Evolutionary conservation across 208 protist genomes (phyloP), one percentile per base, ranked within the genome.

Genomic region (Novymonas esmeraldas): DNA sequence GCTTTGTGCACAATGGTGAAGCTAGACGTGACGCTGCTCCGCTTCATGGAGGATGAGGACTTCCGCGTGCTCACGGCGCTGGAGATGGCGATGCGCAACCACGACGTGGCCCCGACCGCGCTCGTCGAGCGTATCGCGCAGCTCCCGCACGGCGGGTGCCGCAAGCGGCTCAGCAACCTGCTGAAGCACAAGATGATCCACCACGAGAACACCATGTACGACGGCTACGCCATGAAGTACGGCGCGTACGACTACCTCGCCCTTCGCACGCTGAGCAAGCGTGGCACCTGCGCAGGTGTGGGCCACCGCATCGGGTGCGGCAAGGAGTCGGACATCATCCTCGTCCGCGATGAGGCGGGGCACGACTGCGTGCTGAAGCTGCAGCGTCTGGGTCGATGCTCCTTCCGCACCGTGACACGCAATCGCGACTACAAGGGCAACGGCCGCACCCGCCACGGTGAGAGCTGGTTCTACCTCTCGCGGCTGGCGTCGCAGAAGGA

Each of bases 21-120:
- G 67, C 58, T 97, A 3, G 88, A 97, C 62, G 81, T 93, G 13
- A 82, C 83, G n/a, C 79, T 95, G 39, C 78, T 98, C 33, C 79
- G 89, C 39, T 98, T 95, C 64, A 68, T 98, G 52, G 85, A 94
- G 42, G 78, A 90, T 41, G 94, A 97, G 68, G 94, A 98, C 68
- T 98, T 95, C 58, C 89, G 92, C 49, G 91, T 95, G 2, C 74
- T 98, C 18, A 92, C 83, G 20, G 87, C 93, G n/a, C 79, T 99
- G 10, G 98, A 99, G 81, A 95, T 99, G 95, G 97, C 98, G 28
- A 99, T 99, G 97, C 97, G 98, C 36, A 99, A 99, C 76, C 99
- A 99, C 84, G 98, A 99, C 52, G 72, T 99, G 2, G 97, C 98
- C 0, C 98, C 99, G 0, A 87, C 87, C 0, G 78, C 77, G 28